Evolutionary conservation across 805 yeast genomes (phyloP), one percentile per base, ranked within the genome.

Genomic region (Barnettozyma botsteinii): DNA sequence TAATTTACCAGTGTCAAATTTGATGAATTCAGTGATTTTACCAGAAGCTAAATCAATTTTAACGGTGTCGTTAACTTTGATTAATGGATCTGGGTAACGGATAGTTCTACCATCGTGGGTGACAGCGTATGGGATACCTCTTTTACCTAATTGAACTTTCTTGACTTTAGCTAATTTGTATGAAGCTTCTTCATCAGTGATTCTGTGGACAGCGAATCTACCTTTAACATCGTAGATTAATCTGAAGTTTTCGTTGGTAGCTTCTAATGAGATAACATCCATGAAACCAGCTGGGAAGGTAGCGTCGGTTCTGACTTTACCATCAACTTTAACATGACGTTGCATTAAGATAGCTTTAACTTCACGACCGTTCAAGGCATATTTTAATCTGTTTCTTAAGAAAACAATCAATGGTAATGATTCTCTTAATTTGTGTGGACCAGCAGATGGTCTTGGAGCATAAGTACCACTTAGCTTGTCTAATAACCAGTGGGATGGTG

Each of bases 401-500:
- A 91, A 91, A 59, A 89, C 91, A 66, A 91, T 80, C 73, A 89
- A 82, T 68, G 98, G 98, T 67, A 89, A 83, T 52, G 96, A 89
- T 79, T 89, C 98, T 74, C 97, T 83, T 69, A 89, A 81, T 77
- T 91, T 93, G 81, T 91, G 98, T 70, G 98, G 98, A 79, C 98
- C 98, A 62, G 95, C 83, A 54, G 97, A 88, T 68, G 98, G 96
- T 79, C 98, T 88, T 78, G 98, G 98, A 55, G 98, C 98, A 72
- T 93, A 93, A 67, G 86, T 79, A 71, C 99, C 99, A 67, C 97
- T 85, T 77, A 93, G 80, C 79, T 93, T 93, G 94, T 94, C 98
- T 79, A 93, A 85, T 94, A 93, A 85, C 98, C 98, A 93, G 84
- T 93, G 98, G 79, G 89, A 84, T 81, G 99, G 99, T 72, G 98